Percentiles rank a stretch among this genome's conserved stretches.
Evolutionary conservation across 176 grass and related monocot species (phyloP).

Genomic region (Aegilops tauschii): DNA sequence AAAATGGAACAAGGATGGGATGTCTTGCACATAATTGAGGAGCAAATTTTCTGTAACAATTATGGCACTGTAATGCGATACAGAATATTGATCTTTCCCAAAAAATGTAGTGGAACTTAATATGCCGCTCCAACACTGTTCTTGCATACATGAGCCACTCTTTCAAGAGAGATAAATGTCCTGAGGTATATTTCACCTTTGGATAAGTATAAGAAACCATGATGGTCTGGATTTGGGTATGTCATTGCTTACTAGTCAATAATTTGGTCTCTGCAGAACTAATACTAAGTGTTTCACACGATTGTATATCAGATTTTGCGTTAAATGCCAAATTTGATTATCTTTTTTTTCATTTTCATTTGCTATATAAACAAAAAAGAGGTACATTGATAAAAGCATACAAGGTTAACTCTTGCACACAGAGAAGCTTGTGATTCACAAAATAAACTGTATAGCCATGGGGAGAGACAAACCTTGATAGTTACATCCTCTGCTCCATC

Average conservation of each 20-base stretch:
- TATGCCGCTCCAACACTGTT: not conserved
- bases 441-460: not conserved
- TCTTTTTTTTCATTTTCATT: not conserved
- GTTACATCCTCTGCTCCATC: slow-evolving; percentile 94
- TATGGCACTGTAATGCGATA: not conserved
- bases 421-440: not conserved
- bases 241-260: not conserved
- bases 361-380: not conserved
- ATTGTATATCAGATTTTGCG: not conserved
- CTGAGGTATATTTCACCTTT: not conserved
- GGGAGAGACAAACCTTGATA: slow-evolving; percentile 67
- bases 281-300: not conserved
- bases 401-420: slow-evolving; percentile 7
- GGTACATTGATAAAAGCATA: not conserved
- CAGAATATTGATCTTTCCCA: not conserved
- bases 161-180: not conserved
- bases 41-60: not conserved
- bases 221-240: not conserved
- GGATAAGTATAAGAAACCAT: not conserved
- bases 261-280: not conserved
- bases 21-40: not conserved
- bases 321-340: not conserved
- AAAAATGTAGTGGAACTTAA: not conserved
- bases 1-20: not conserved
- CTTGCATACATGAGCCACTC: slow-evolving; percentile 1